phyloP scores from a whole-genome alignment of 768 basidiomycete species.

The Termitomyces sp. region DNA sequence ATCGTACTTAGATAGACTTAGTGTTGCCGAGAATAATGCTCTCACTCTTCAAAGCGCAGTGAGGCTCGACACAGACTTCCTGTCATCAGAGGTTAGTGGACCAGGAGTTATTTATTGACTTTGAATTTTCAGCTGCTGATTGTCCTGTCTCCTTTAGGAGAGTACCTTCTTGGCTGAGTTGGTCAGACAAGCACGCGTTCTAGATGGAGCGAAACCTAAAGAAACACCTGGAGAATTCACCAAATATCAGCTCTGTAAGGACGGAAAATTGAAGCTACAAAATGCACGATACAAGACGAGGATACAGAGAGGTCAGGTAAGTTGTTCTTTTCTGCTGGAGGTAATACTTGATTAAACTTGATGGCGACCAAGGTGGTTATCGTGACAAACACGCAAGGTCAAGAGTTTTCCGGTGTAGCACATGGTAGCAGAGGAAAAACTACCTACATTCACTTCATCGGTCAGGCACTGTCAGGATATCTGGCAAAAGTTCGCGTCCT shows the following conservation, averaged over 20 bases:
- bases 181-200: constrained; percentile 25
- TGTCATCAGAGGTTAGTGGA: constrained; percentile 17
- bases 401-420: constrained; percentile 27
- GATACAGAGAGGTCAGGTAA: constrained; percentile 33
- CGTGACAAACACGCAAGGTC: constrained; percentile 27
- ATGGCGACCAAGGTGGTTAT: constrained; percentile 18
- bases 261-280: constrained; percentile 24
- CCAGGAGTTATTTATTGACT: background rate
- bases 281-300: constrained; percentile 40
- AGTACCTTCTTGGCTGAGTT: constrained; percentile 24
- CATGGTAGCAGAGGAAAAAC: constrained; percentile 25
- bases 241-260: constrained; percentile 14
- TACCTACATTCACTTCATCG: constrained; percentile 27
- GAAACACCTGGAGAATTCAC: constrained; percentile 30
- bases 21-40: constrained; percentile 17
- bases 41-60: constrained; percentile 1
- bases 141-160: constrained; percentile 19
- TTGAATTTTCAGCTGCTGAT: background rate
- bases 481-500: constrained; percentile 31
- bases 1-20: constrained; percentile 6
- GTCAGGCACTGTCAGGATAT: constrained; percentile 15
- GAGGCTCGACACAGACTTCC: constrained; percentile 17
- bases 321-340: background rate
- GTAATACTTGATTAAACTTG: background rate
- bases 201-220: constrained; percentile 28